Base-by-base conservation (phyloP, 2,329 filamentous ascomycete genomes). In the Epichloe typhina region DNA sequence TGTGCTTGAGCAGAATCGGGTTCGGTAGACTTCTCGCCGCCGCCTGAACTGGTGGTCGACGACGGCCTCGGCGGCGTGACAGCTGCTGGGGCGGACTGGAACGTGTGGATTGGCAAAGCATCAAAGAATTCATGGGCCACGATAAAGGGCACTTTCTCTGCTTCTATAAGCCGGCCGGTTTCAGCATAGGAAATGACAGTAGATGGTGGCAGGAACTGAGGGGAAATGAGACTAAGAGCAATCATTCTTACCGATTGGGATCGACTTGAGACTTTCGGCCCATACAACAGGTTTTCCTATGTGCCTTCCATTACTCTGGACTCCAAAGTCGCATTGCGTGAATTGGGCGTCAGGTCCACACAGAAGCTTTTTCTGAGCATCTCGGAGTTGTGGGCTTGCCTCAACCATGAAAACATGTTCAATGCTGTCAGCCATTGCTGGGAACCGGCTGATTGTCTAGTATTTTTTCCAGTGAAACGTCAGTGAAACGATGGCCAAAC, bases 111-210 rank as follows among this genome's bases (percentile, higher is more conserved):
- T 36, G 93, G 93, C 0, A 98, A 82, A 2, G 93, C 93, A 59
- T 98, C 93, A 70, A 98, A 98, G 74, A 98, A 97, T 65, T 98
- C 93, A 65, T 98, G 93, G 4, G 93, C 93, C 46, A 97, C 80
- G 54, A 98, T 95, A 66, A 97, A 97, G 1, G 93, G 91, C 21
- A 83, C 86, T 62, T 85, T 86, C 53, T 77, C 75, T 21, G 80
- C 69, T 54, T 79, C 82, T 83, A 57, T 23, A 37, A 33, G 35
- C n/a, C 33, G 12, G 21, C 33, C 7, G 8, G 35, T 3, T 3
- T 19, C 37, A 46, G 23, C 26, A n/a, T 13, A 39, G 23, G 12
- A 31, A 13, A 13, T 19, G 8, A 21, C n/a, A 13, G 42, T 19
- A 21, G 37, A 26, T 38, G 11, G 19, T 8, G 19, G 7, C n/a